A percentile compares a stretch with the other conserved stretches of the same genome.
Conservation (phyloP, 2,329 filamentous ascomycete species). For the Cladorrhinum sp. region DNA sequence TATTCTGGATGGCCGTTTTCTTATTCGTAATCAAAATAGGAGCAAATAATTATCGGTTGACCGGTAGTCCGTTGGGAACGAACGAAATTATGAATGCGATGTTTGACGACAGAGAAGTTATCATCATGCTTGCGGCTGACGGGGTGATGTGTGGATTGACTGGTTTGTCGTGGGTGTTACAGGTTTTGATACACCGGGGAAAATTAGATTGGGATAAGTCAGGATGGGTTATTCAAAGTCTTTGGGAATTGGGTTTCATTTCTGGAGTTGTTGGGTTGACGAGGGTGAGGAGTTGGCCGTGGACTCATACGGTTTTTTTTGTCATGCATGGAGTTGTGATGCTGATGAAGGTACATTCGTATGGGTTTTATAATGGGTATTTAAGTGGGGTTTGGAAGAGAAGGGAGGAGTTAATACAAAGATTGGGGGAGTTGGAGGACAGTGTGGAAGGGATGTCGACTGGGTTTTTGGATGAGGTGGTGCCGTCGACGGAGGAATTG, state of each 20-base stretch:
- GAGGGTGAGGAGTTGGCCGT: slow-evolving; percentile 71
- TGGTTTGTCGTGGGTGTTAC: slow-evolving; percentile 62
- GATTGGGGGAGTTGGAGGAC: slow-evolving; percentile 55
- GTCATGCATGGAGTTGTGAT: slow-evolving; percentile 71
- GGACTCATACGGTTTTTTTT: slow-evolving; percentile 78
- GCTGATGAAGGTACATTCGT: slow-evolving; percentile 82
- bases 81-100: slow-evolving; percentile 72
- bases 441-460: not conserved
- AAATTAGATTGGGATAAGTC: slow-evolving; percentile 63
- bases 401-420: slow-evolving; percentile 42
- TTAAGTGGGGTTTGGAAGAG: slow-evolving; percentile 58
- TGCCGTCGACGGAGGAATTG: not conserved
- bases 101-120: slow-evolving; percentile 49
- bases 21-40: slow-evolving; percentile 65
- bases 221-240: slow-evolving; percentile 72
- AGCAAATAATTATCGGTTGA: slow-evolving; percentile 64
- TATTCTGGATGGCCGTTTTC: slow-evolving; percentile 72
- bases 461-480: not conserved
- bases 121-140: slow-evolving; percentile 60
- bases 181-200: slow-evolving; percentile 52
- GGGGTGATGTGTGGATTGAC: slow-evolving; percentile 66
- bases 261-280: slow-evolving; percentile 62
- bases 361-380: slow-evolving; percentile 75
- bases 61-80: slow-evolving; percentile 65
- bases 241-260: slow-evolving; percentile 68